Conservation (phyloP, 2,329 filamentous ascomycete genomes). For the Fusarium heterosporum region DNA sequence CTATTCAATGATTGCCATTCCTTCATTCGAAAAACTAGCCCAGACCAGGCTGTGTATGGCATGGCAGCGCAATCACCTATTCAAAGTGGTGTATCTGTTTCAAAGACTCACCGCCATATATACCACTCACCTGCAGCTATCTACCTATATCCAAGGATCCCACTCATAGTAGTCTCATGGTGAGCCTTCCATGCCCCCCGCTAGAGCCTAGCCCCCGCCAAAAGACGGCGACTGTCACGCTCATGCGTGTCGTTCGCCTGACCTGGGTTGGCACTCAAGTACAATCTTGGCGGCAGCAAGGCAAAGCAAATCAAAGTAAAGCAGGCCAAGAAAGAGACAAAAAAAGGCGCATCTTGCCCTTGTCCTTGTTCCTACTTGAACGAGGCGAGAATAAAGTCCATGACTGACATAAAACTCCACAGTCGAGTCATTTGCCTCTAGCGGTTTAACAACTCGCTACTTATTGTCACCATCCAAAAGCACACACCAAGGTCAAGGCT, state of each 20-base stretch:
- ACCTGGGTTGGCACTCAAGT: slow-evolving; percentile 19
- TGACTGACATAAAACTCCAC: slow-evolving; percentile 35
- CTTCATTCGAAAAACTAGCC: no score
- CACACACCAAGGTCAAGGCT: slow-evolving; percentile 14
- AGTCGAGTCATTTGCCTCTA: slow-evolving; percentile 35
- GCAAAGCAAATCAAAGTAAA: not conserved
- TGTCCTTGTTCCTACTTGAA: not conserved
- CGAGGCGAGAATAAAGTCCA: slow-evolving; percentile 1
- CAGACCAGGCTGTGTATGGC: no score
- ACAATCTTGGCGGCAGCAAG: slow-evolving; percentile 19
- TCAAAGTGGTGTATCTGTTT: not conserved
- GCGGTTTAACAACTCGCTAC: not conserved
- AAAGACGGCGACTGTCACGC: slow-evolving; percentile 22
- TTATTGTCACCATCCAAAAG: slow-evolving; percentile 10
- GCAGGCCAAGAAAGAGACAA: not conserved
- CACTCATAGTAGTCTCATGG: slow-evolving; percentile 36
- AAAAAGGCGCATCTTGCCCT: slow-evolving; percentile 28
- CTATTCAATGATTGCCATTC: no score
- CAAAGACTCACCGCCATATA: slow-evolving; percentile 13
- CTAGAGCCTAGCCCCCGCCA: slow-evolving; percentile 25
- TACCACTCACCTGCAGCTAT: slow-evolving; percentile 5
- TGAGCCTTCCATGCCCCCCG: slow-evolving; percentile 33
- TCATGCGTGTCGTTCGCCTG: slow-evolving; percentile 36
- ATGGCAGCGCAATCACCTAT: not conserved
- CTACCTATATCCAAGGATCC: no score